Evolutionary conservation across 148 eudicot genomes (phyloP).

Genomic region (Rhododendron griersonianum): DNA sequence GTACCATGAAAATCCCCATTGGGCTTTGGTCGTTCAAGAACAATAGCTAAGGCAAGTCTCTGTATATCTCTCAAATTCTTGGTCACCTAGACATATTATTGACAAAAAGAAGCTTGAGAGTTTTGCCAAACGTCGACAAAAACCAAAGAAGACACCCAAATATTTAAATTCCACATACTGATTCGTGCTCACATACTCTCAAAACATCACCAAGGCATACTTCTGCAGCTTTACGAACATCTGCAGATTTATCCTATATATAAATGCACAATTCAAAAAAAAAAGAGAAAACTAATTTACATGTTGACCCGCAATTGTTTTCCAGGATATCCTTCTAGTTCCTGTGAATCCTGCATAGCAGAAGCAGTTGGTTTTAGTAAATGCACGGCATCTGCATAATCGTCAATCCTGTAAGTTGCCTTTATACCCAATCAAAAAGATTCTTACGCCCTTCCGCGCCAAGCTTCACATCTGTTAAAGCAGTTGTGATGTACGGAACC

Average conservation of each 20-base stretch:
- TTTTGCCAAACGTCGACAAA: not conserved
- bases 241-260: conserved; percentile 94
- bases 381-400: conserved; percentile 72
- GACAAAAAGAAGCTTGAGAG: not conserved
- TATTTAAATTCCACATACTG: conserved; percentile 26
- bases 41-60: conserved; percentile 73
- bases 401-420: conserved; percentile 51
- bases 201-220: conserved; percentile 70
- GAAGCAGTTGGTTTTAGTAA: conserved; percentile 66
- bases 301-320: not conserved
- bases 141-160: not conserved
- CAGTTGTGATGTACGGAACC: conserved; percentile 72
- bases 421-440: conserved; percentile 90
- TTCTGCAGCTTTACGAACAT: conserved; percentile 96
- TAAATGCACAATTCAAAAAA: not conserved
- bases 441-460: conserved; percentile 96
- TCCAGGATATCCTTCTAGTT: not conserved
- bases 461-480: conserved; percentile 72
- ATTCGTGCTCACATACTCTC: conserved; percentile 76
- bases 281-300: not conserved
- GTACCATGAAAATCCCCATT: conserved; percentile 68
- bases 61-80: conserved; percentile 86
- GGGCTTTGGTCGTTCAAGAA: conserved; percentile 68
- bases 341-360: conserved; percentile 64
- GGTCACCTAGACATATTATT: conserved; percentile 46